phyloP scores from a whole-genome alignment of 2,329 filamentous ascomycete genomes.

The Parastagonospora nodorum region DNA sequence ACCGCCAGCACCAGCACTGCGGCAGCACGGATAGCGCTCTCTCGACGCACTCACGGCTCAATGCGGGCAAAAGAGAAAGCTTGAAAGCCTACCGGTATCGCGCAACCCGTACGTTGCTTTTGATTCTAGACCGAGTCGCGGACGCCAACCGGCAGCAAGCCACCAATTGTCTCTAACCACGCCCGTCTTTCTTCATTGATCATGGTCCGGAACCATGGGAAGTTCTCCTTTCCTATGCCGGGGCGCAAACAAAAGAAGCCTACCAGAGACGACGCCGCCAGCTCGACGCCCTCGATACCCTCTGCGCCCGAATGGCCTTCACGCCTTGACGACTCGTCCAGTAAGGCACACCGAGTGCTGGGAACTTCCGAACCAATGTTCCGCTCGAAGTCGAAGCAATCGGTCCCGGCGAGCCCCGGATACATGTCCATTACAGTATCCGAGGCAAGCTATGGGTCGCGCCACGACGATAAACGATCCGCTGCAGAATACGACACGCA shows the following conservation, averaged over 20 bases:
- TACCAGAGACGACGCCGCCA: constrained; percentile 18
- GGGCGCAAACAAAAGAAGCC: constrained; percentile 29
- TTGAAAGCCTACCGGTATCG: constrained; percentile 7
- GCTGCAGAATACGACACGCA: constrained; percentile 23
- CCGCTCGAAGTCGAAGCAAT: constrained; percentile 28
- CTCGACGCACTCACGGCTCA: constrained; percentile 10
- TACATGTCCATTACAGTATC: constrained; percentile 40
- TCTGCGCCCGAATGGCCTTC: constrained; percentile 29
- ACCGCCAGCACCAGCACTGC: constrained; percentile 8
- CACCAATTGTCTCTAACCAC: constrained; percentile 20
- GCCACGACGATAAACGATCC: constrained; percentile 27
- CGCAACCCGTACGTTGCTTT: constrained; percentile 32
- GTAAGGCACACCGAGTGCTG: constrained; percentile 46
- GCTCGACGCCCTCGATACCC: constrained; percentile 23
- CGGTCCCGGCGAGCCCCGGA: constrained; percentile 32
- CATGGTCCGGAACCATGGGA: constrained; percentile 37
- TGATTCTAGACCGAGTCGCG: constrained; percentile 33
- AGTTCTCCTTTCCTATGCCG: constrained; percentile 47
- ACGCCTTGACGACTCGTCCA: constrained; percentile 27
- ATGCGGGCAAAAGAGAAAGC: constrained; percentile 10
- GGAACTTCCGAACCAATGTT: constrained; percentile 41
- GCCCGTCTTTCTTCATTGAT: constrained; percentile 13
- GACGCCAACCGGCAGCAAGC: constrained; percentile 25
- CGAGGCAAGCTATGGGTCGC: constrained; percentile 36
- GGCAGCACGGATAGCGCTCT: constrained; percentile 15